Evolutionary conservation across 2,329 filamentous ascomycete species (phyloP), one percentile per base, ranked within the genome.

Genomic region (Cercospora beticola): DNA sequence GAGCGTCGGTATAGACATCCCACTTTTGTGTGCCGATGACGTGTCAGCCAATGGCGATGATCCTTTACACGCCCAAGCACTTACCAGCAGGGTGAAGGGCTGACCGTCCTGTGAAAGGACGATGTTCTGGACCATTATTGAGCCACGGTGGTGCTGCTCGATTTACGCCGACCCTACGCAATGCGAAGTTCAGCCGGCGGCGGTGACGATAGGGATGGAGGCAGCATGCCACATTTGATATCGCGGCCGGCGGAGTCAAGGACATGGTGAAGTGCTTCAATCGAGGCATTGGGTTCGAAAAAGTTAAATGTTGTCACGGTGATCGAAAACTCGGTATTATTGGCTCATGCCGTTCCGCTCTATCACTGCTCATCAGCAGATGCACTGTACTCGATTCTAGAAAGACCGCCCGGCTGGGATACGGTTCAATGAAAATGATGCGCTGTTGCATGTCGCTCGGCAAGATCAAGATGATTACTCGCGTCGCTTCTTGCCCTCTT

Each of bases 401-500:
- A 40, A n/a, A 62, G 36, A 30, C 31, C 59, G 23, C 31, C 43
- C 59, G 23, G 33, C 31, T 49, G 59, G 21, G 21, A 43, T 28
- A 21, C 59, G 59, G 33, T 62, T 43, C 18, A 62, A 46, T 26
- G 21, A 26, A 36, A 43, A 21, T 12, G 26, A n/a, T 23, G 23
- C 21, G 59, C 16, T 28, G 36, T 62, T 10, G 23, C 33, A 46
- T 26, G 49, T 56, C 26, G 43, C 62, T 64, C 43, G 5, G 21
- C 49, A 54, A 26, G 49, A 3, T 21, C 54, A 58, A 58, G 30
- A 5, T n/a, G 30, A 58, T 40, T 80, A 94, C 79, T 99, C 95
- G 77, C 97, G 96, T 79, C 95, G 92, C 87, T 97, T 99, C 87
- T 99, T 99, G 64, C 95, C 95, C 82, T 99, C 95, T 80, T 99